Base-by-base conservation (phyloP, 164 flowering plant genomes). In the Kingdonia uniflora region DNA sequence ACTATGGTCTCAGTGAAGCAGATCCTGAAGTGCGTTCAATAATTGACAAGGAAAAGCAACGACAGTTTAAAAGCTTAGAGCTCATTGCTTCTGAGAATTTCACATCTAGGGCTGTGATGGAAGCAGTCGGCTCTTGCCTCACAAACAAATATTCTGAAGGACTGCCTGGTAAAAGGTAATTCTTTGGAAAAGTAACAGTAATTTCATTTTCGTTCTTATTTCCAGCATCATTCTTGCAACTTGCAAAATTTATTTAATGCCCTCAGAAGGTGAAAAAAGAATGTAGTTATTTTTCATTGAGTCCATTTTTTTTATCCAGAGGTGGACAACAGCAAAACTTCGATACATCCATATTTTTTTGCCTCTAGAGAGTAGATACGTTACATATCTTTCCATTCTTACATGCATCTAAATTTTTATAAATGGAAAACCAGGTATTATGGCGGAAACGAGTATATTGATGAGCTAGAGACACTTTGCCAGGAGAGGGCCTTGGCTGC, bases 61-160 rank as follows among this genome's bases (percentile, higher is more conserved):
- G 95, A 11, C 95, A 92, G 63, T 79, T 80, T 51, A 82, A 62
- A 59, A 80, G 90, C 52, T 72, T 92, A 35, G 94, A 84, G 61
- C 95, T 87, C 50, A 91, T 87, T 76, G 98, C 98, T 16, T 92
- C 95, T 1, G 96, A 92, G 69, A 92, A 87, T 61, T 92, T 84
- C 49, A 92, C 96, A 42, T 91, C 85, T 47, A 78, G 82, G 26
- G 96, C 95, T 21, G 96, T 92, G 37, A 85, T 87, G 95, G 96
- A 92, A 71, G 96, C 92, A 13, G 90, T 85, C 65, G 96, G 98
- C 25, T 91, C 96, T 54, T 85, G 96, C 66, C 85, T 87, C 47
- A 92, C 95, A 45, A 87, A 87, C 73, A 91, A 87, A 57, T 91
- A 87, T 60, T 91, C 96, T 24, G 96, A 91, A 74, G 98, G 98